A percentile compares a stretch with the other conserved stretches of the same genome.
phyloP scores from a whole-genome alignment of 768 basidiomycete genomes.

The Calocera viscosa region DNA sequence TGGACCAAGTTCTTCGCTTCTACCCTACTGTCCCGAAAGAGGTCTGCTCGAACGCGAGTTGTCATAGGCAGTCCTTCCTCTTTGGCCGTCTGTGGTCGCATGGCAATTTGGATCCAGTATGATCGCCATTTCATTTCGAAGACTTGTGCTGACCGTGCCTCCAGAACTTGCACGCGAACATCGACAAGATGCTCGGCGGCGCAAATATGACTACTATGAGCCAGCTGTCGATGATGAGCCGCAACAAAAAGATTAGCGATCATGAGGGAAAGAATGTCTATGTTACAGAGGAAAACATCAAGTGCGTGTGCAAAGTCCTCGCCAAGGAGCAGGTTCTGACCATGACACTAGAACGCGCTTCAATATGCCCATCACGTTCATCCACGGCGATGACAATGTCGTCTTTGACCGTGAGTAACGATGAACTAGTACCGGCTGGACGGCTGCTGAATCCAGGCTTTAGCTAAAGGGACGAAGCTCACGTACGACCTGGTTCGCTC shows the following conservation, averaged over 20 bases:
- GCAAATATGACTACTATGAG: not conserved
- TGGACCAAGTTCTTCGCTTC: not conserved
- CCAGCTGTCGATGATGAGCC: slow-evolving; percentile 6
- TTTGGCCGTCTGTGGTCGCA: slow-evolving; percentile 10
- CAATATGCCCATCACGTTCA: slow-evolving; percentile 3
- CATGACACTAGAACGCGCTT: not conserved
- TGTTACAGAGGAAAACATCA: not conserved
- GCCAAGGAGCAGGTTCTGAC: not conserved
- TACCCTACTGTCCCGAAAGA: slow-evolving; percentile 9
- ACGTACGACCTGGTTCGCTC: not conserved
- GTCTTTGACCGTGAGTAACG: not conserved
- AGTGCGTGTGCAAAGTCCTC: not conserved
- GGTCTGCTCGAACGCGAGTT: not conserved
- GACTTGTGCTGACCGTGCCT: not conserved
- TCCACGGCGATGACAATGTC: slow-evolving; percentile 4
- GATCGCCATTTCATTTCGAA: not conserved
- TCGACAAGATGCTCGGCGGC: slow-evolving; percentile 8
- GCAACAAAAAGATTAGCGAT: not conserved
- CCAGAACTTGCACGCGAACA: not conserved
- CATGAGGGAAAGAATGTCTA: not conserved
- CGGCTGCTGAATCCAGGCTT: not conserved
- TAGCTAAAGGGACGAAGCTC: not conserved
- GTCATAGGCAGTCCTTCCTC: not conserved
- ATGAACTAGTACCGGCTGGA: no score
- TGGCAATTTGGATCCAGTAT: slow-evolving; percentile 4